Conservation (phyloP, 768 basidiomycete species). For the Macrolepiota dolichaula region DNA sequence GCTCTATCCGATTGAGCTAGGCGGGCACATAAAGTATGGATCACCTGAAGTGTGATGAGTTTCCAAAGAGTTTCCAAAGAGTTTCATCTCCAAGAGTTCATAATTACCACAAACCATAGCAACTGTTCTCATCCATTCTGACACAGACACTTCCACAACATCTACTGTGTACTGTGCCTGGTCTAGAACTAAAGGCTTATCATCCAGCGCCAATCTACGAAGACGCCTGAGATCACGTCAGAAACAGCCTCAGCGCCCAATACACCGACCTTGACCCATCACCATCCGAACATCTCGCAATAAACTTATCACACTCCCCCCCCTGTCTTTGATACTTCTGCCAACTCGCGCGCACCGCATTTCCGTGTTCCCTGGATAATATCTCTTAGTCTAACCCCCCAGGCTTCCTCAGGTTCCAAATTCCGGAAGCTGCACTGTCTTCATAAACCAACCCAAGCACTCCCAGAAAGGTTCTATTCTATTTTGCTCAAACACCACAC, state of each 20-base stretch:
- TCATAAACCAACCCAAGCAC: not conserved
- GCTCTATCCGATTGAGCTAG: conserved; percentile 59
- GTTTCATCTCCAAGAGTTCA: too few relatives aligned
- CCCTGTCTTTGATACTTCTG: too few relatives aligned
- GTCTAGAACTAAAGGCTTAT: not conserved
- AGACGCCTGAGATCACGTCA: not conserved
- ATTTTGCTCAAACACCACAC: not conserved
- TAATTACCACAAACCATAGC: not conserved
- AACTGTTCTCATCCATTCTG: not conserved
- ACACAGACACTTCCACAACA: not conserved
- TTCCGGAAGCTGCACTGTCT: too few relatives aligned
- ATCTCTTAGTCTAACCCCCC: not conserved
- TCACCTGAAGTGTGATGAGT: not conserved
- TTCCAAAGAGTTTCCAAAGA: not conserved
- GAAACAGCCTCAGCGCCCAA: not conserved
- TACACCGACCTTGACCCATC: too few relatives aligned
- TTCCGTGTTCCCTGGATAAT: not conserved
- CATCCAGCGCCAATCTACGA: not conserved
- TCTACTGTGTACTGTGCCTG: not conserved
- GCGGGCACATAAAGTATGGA: not conserved
- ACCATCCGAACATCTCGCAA: not conserved
- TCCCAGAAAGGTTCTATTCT: too few relatives aligned
- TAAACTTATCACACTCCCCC: not conserved
- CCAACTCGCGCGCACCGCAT: not conserved
- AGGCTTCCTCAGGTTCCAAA: not conserved